These are phyloP conservation scores for Chrysoporthe austroafricana DNA, from an alignment of 2,329 filamentous ascomycete species.

Conservation along the genomic window DNA sequence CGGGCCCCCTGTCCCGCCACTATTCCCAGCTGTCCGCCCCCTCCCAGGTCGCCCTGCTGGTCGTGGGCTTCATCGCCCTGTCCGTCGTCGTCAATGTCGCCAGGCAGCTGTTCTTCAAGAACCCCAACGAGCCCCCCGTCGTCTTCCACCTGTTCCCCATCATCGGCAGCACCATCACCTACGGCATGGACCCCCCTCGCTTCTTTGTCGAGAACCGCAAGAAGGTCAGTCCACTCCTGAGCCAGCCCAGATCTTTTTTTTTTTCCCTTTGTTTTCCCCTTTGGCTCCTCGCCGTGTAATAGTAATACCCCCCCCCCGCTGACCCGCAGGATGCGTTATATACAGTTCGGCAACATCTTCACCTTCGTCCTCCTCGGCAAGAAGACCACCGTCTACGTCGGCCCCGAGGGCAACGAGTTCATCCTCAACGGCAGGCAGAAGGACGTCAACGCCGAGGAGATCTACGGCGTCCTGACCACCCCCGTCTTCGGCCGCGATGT, in stretches of 20 bases:
- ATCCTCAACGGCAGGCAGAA: conserved; percentile 58
- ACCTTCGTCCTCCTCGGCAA: conserved; percentile 58
- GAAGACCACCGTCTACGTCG: conserved; percentile 55
- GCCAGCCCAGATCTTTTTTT: neutral
- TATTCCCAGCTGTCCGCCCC: conserved; percentile 52
- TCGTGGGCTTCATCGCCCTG: conserved; percentile 51
- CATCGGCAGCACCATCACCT: conserved; percentile 88
- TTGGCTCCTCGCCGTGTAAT: neutral
- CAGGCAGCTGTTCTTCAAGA: conserved; percentile 78
- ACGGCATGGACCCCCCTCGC: conserved; percentile 89
- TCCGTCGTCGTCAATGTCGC: conserved; percentile 78
- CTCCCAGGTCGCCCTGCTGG: conserved; percentile 51
- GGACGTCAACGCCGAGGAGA: conserved; percentile 58
- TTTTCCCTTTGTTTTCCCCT: too few species aligned
- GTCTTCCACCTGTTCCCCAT: conserved; percentile 84
- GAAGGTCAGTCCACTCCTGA: conserved; percentile 55
- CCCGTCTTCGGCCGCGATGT: conserved; percentile 76
- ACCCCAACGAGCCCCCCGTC: conserved; percentile 77
- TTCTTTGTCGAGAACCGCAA: conserved; percentile 78
- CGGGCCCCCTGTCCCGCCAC: conserved; percentile 54
- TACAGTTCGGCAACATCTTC: conserved; percentile 56
- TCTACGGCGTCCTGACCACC: conserved; percentile 55
- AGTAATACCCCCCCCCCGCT: neutral
- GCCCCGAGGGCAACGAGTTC: conserved; percentile 57
- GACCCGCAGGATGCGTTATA: neutral